Base-by-base conservation (phyloP, 176 grass and related monocot genomes). In the Triticum monococcum region DNA sequence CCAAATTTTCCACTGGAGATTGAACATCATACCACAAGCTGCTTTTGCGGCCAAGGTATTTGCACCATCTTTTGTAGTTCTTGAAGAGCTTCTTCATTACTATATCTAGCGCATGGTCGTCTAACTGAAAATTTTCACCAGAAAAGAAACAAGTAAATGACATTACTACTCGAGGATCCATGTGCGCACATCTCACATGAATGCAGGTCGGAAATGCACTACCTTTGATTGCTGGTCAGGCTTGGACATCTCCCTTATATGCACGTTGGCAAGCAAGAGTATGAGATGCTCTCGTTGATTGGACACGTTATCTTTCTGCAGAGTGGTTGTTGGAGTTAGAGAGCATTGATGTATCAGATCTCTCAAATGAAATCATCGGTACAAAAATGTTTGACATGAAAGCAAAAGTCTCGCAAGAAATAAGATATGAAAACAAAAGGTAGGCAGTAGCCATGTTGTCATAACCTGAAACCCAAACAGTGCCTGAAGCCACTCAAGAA, bases 381-480 rank as follows among this genome's bases (percentile, higher is more conserved):
- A 89, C 9, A 41, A 64, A 67, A 14, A 35, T 68, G 18, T 68
- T 13, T n/a, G 9, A 40, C 24, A 30, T 22, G 18, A n/a, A 80
- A 56, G 45, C 28, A 14, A 26, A 69, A 20, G 18, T 57, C 54
- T 54, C 16, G 50, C 50, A 7, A 57, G 18, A 57, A 57, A 57
- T 18, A 57, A 22, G 18, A 57, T 57, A 57, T 8, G 54, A 57
- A 57, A 57, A 50, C 12, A 69, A 9, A 80, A 68, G 33, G 23
- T 61, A 22, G 41, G 31, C 5, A n/a, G n/a, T 14, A 8, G 20
- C n/a, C 9, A 30, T 32, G 13, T 20, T 52, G 30, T 60, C 37
- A 28, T 84, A 81, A 98, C 96, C 96, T 98, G 96, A 86, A 98
- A 98, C 73, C 96, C 93, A 87, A 98, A 98, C 96, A 98, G 85